A percentile compares a stretch with the other conserved stretches of the same genome.
Evolutionary conservation across 257 asterid genomes (phyloP).

Genomic region (Przewalskia tangutica): DNA sequence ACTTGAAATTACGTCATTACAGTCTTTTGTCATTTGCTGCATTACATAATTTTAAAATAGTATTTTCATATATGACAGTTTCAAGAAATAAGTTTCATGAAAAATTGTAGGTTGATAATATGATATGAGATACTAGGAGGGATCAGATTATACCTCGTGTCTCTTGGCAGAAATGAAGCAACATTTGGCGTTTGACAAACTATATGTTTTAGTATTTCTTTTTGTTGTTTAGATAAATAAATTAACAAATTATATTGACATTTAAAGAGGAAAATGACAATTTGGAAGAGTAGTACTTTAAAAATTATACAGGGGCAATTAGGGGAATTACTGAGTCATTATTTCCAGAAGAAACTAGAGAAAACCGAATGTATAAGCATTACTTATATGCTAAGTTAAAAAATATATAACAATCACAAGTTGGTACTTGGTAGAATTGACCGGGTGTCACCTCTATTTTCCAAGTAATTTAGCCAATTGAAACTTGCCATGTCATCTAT

Average conservation of each 20-base stretch:
- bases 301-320: neutral
- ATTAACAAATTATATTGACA: neutral
- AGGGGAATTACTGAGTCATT: neutral
- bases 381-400: neutral
- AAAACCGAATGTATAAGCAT: neutral
- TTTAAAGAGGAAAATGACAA: neutral
- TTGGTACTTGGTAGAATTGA: neutral
- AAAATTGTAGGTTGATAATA: neutral
- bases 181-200: neutral
- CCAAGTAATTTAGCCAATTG: constrained; percentile 8
- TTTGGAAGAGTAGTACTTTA: neutral
- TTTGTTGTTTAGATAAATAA: neutral
- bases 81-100: too few species aligned
- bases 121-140: neutral
- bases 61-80: neutral
- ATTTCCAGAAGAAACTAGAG: neutral
- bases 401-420: neutral
- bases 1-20: too few species aligned
- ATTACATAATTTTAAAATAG: neutral
- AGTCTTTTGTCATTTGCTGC: neutral
- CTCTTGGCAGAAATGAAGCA: neutral
- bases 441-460: neutral
- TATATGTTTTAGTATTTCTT: neutral
- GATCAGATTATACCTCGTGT: neutral
- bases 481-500: constrained; percentile 8